Evolutionary conservation across 2,329 filamentous ascomycete species (phyloP).

Genomic region (Metarhizium sp.): DNA sequence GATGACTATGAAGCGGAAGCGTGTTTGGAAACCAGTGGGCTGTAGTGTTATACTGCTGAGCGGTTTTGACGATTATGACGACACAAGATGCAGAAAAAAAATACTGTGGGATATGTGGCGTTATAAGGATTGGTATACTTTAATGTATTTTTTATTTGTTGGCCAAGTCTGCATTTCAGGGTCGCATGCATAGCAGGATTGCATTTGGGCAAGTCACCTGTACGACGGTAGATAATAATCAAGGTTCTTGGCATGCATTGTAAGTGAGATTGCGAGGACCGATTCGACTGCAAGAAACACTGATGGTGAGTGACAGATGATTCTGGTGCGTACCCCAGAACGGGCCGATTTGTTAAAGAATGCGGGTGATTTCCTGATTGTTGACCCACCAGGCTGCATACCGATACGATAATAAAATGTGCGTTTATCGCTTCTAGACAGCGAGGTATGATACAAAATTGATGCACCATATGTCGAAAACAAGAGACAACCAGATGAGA

Average conservation of each 20-base stretch:
- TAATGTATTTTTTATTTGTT: not conserved
- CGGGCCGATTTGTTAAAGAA: too few species aligned
- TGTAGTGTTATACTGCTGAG: conserved; percentile 1
- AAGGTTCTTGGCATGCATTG: not conserved
- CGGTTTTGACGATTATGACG: conserved; percentile 1
- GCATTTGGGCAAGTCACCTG: not conserved
- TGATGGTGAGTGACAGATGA: not conserved
- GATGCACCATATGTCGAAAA: too few species aligned
- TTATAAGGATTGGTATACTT: not conserved
- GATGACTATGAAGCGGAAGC: not conserved
- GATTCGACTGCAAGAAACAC: not conserved
- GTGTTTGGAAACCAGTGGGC: not conserved
- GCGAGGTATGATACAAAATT: too few species aligned
- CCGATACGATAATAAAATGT: too few species aligned
- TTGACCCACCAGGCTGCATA: not conserved
- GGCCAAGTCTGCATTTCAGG: not conserved
- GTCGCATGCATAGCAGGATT: not conserved
- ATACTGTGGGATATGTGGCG: not conserved
- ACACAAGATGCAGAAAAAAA: not conserved
- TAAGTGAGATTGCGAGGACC: not conserved
- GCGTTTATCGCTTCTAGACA: too few species aligned
- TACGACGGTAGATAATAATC: not conserved
- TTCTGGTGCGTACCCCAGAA: not conserved
- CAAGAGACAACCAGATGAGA: too few species aligned
- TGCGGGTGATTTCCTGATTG: not conserved